phyloP scores from a whole-genome alignment of 495 filamentous ascomycete genomes.

The Sabuloglossum arenarium region DNA sequence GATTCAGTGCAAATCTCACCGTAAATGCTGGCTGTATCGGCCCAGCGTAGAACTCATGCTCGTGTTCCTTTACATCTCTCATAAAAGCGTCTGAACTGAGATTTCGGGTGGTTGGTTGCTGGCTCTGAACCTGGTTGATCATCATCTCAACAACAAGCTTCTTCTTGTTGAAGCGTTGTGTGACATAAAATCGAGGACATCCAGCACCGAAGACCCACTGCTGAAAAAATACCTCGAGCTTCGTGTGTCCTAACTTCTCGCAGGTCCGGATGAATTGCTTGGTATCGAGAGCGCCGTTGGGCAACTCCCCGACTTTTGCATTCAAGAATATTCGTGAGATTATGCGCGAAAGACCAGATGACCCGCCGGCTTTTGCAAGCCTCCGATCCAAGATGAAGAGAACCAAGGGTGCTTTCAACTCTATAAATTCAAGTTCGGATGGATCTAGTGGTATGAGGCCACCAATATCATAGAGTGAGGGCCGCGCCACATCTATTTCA shows the following conservation, averaged over 20 bases:
- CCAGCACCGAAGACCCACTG: conserved; percentile 85
- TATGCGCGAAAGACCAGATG: conserved; percentile 64
- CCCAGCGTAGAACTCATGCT: conserved; percentile 45
- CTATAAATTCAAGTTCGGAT: conserved; percentile 71
- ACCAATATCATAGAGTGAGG: conserved; percentile 65
- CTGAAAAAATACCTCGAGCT: conserved; percentile 68
- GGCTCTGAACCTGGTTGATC: conserved; percentile 59
- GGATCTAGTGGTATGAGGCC: conserved; percentile 56
- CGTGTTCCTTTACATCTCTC: conserved; percentile 62
- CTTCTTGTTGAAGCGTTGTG: conserved; percentile 92
- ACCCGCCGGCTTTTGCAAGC: conserved; percentile 66
- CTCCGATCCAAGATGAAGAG: conserved; percentile 85
- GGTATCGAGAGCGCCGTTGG: conserved; percentile 51
- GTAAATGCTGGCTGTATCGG: conserved; percentile 62
- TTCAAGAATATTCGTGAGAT: conserved; percentile 62
- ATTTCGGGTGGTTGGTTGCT: conserved; percentile 26
- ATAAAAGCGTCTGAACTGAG: conserved; percentile 51
- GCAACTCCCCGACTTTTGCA: conserved; percentile 54
- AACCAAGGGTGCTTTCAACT: conserved; percentile 76
- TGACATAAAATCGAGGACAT: conserved; percentile 67
- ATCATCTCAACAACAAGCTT: conserved; percentile 85
- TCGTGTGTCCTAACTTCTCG: conserved; percentile 69
- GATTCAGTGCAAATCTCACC: conserved; percentile 6
- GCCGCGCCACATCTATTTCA: conserved; percentile 60
- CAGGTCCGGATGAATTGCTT: conserved; percentile 57